Base-by-base conservation (phyloP, 176 grass and related monocot genomes). In the Juncus inflexus region DNA sequence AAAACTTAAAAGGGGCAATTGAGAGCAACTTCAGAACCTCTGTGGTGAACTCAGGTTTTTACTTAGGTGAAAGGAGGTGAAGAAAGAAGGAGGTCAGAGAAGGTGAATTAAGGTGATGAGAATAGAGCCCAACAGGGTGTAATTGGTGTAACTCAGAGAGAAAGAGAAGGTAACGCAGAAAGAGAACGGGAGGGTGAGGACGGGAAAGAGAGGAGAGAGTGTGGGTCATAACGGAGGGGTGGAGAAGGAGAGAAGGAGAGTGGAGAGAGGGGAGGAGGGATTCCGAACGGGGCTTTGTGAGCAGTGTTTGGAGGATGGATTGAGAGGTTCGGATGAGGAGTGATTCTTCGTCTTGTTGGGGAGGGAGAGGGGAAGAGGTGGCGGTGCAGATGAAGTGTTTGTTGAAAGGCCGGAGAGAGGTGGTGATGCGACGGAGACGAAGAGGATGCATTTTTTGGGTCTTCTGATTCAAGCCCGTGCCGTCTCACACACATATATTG, bases 41-140 rank as follows among this genome's bases (percentile, higher is more conserved):
- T 45, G 55, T 3, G 6, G 69, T 69, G 57, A 80, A 71, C 41
- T 52, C 12, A 36, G 72, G 82, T 36, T 71, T 49, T 56, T 77
- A 77, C 36, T 35, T 40, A 42, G 55, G 69, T 42, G 74, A 76
- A 70, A 91, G 63, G 67, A 85, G 74, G 63, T 60, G 53, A 36
- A 90, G 78, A 39, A 90, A 90, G 35, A 74, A 76, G 64, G 90
- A 80, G 43, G 87, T 65, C 8, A n/a, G 69, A 0, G 28, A 40
- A 0, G 65, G 77, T 37, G 73, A 76, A 58, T 72, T 60, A 35
- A 86, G 45, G 60, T 55, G n/a, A 67, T 78, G 62, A 35, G 52
- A 55, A 54, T 75, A 66, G 43, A 47, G 43, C 6, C 6, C 9
- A 47, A 47, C 43, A 69, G 87, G 87, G 41, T 74, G 74, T 65